Percentiles rank a stretch among this genome's conserved stretches.
Evolutionary conservation across 2,329 filamentous ascomycete species (phyloP).

Genomic region (Zarea fungicola): DNA sequence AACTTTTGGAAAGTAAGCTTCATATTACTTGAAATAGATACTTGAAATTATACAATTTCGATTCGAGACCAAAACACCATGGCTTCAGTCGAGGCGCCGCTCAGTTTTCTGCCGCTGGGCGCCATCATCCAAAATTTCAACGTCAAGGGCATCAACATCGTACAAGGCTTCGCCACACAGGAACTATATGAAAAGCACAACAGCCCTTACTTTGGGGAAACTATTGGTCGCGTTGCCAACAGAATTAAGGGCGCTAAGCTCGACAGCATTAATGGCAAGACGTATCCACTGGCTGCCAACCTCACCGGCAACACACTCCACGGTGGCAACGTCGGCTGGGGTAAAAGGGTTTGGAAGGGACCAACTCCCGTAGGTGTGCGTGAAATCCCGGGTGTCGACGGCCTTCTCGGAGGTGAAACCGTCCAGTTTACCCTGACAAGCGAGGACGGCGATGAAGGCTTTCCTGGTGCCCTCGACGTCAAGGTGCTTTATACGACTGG

Average conservation of each 20-base stretch:
- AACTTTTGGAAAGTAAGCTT: not conserved
- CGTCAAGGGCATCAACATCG: conserved; percentile 77
- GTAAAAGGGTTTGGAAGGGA: conserved; percentile 70
- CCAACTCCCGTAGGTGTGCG: conserved; percentile 55
- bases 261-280: conserved; percentile 62
- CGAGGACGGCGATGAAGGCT: conserved; percentile 81
- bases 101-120: conserved; percentile 67
- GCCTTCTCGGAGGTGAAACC: conserved; percentile 57
- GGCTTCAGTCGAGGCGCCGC: conserved; percentile 39
- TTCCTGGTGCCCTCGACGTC: conserved; percentile 77
- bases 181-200: conserved; percentile 73
- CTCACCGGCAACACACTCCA: conserved; percentile 73
- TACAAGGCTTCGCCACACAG: conserved; percentile 74
- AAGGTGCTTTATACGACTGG: conserved; percentile 74
- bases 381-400: conserved; percentile 44
- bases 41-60: no score
- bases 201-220: conserved; percentile 81
- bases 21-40: no score
- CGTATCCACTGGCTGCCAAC: conserved; percentile 68
- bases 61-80: no score
- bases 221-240: conserved; percentile 82
- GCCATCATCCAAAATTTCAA: conserved; percentile 78
- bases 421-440: conserved; percentile 63
- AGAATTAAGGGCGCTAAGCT: conserved; percentile 70
- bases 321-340: conserved; percentile 72